These are phyloP conservation scores for Kodamaea arcana DNA, from an alignment of 1,139 yeast genomes.

Conservation along the genomic window DNA sequence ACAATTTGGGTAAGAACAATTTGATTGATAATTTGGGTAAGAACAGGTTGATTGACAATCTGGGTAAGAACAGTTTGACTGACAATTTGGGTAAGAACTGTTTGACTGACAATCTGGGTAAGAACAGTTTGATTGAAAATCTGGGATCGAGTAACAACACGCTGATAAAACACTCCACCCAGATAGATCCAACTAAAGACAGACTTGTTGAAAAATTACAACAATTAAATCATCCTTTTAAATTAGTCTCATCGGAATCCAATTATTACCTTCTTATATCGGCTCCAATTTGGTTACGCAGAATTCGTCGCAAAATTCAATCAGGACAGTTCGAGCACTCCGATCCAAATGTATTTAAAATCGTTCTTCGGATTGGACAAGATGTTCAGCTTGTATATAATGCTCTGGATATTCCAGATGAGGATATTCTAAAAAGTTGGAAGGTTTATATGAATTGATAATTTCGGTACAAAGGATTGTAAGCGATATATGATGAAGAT, in stretches of 20 bases:
- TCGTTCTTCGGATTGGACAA: background rate
- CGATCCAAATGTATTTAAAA: background rate
- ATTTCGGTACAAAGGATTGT: too few relatives aligned
- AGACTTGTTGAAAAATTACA: constrained; percentile 1
- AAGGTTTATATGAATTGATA: constrained; percentile 4
- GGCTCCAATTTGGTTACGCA: constrained; percentile 9
- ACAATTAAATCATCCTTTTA: background rate
- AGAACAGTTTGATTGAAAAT: background rate
- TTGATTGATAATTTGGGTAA: too few relatives aligned
- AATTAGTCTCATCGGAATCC: background rate
- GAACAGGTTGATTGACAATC: too few relatives aligned
- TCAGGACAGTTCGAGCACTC: background rate
- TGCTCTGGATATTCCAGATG: background rate
- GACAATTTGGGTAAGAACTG: background rate
- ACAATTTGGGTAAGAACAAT: too few relatives aligned
- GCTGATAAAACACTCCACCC: too few relatives aligned
- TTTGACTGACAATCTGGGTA: background rate
- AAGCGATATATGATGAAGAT: too few relatives aligned
- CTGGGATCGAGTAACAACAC: too few relatives aligned
- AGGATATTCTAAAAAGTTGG: constrained; percentile 1
- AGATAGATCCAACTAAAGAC: too few relatives aligned
- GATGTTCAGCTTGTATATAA: background rate
- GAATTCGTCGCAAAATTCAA: constrained; percentile 5
- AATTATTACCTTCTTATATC: constrained; percentile 1
- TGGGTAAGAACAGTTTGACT: too few relatives aligned